A percentile compares a stretch with the other conserved stretches of the same genome.
Conservation (phyloP, 192 early-diverging fungal species). For the Dissophora ornata region DNA sequence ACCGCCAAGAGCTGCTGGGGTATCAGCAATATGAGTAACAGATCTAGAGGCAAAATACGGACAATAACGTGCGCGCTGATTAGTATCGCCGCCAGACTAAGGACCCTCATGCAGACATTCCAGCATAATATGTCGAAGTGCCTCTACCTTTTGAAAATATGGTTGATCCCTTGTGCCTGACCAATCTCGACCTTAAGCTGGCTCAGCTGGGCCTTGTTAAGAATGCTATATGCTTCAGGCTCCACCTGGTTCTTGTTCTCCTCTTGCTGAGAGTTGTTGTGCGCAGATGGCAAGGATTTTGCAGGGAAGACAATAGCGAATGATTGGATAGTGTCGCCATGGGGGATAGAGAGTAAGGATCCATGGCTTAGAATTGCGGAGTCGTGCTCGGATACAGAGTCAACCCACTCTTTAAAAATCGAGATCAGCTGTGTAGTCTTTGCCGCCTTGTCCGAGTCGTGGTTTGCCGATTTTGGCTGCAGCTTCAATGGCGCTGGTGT, state of each 20-base stretch:
- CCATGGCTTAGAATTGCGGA: slow-evolving; percentile 58
- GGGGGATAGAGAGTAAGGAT: slow-evolving; percentile 35
- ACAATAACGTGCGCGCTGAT: too few relatives aligned
- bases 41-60: slow-evolving; percentile 27
- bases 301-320: slow-evolving; percentile 56
- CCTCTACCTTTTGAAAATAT: slow-evolving; percentile 47
- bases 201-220: slow-evolving; percentile 29
- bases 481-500: slow-evolving; percentile 46
- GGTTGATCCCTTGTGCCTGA: slow-evolving; percentile 33
- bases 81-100: background rate
- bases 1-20: slow-evolving; percentile 56
- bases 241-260: slow-evolving; percentile 21
- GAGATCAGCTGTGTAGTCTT: slow-evolving; percentile 14
- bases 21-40: slow-evolving; percentile 30
- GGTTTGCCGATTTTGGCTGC: slow-evolving; percentile 43
- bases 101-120: too few relatives aligned
- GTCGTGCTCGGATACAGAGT: slow-evolving; percentile 16
- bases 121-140: too few relatives aligned
- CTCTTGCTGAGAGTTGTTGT: slow-evolving; percentile 7
- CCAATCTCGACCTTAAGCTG: slow-evolving; percentile 56
- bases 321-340: slow-evolving; percentile 22
- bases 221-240: slow-evolving; percentile 39
- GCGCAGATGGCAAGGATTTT: slow-evolving; percentile 33
- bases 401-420: slow-evolving; percentile 45
- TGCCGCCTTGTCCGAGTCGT: slow-evolving; percentile 32